Evolutionary conservation across 148 eudicot genomes (phyloP).

Genomic region (Rhododendron henanense): DNA sequence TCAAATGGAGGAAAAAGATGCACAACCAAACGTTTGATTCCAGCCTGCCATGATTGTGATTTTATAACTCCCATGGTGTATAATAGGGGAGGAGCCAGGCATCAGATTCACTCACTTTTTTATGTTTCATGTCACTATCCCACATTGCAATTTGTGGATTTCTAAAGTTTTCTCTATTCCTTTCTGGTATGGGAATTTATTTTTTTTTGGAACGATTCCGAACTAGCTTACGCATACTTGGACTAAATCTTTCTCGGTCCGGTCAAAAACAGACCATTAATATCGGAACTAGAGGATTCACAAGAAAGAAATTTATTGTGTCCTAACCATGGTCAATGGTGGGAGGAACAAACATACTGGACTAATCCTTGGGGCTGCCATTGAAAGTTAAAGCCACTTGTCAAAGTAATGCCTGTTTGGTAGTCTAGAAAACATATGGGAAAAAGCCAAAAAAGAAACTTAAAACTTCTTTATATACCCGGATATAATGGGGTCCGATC

Average conservation of each 20-base stretch:
- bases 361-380: no score
- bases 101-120: neutral
- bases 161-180: neutral
- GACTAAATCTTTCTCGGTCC: neutral
- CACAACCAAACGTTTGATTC: neutral
- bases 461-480: no score
- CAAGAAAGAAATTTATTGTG: neutral
- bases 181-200: neutral
- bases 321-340: neutral
- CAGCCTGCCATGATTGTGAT: neutral
- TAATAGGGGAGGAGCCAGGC: neutral
- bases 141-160: neutral
- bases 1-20: neutral
- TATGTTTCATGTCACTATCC: neutral
- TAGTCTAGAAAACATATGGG: neutral
- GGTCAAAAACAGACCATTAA: rapidly evolving
- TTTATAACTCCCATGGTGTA: neutral
- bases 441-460: no score
- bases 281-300: neutral
- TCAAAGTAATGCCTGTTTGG: neutral
- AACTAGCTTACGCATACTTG: neutral
- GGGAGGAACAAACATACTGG: neutral
- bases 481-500: no score
- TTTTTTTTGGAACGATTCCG: neutral
- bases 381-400: neutral